Conservation (phyloP, 345 rosid species). For the Anacardium occidentale region DNA sequence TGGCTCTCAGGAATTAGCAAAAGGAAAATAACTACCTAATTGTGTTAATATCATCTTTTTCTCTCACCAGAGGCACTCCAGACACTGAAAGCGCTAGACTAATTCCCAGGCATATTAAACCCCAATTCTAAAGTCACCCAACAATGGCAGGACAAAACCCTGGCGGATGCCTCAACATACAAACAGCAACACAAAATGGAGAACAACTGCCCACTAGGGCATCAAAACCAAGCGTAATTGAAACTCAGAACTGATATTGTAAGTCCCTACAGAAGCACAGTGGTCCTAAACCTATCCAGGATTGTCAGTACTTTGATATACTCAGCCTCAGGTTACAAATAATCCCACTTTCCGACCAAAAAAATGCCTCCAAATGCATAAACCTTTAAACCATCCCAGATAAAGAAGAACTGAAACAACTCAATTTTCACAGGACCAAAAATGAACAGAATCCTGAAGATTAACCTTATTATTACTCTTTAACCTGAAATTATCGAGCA, state of each 20-base stretch:
- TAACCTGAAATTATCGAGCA: background rate
- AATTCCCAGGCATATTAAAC: background rate
- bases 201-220: background rate
- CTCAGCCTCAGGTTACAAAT: background rate
- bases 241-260: background rate
- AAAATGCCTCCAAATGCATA: background rate
- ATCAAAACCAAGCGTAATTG: background rate
- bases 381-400: background rate
- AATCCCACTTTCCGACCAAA: slow-evolving; percentile 5
- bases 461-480: background rate
- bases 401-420: background rate
- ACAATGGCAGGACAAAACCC: background rate
- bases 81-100: background rate
- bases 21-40: background rate
- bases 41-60: background rate
- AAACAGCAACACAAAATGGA: background rate
- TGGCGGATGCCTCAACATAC: background rate
- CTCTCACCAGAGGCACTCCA: background rate
- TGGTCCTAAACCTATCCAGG: background rate
- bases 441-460: slow-evolving; percentile 8
- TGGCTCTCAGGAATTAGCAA: background rate
- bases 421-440: background rate
- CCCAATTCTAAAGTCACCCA: background rate
- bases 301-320: too few species aligned
- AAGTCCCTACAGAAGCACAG: background rate